These are phyloP conservation scores for Daldinia bambusicola DNA, from an alignment of 495 filamentous ascomycete genomes.

Conservation along the genomic window DNA sequence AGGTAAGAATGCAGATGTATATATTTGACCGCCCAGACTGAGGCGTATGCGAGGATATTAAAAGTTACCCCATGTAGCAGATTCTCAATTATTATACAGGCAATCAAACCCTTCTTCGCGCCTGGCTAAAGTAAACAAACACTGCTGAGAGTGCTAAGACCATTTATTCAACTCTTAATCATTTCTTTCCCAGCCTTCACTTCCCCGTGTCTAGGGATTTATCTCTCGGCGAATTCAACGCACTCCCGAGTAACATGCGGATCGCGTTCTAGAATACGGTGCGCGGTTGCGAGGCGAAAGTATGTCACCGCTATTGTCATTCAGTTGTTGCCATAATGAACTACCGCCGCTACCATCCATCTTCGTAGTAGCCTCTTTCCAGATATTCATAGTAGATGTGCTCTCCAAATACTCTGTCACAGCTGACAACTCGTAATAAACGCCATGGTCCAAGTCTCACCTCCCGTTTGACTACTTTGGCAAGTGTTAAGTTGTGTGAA, in stretches of 20 bases:
- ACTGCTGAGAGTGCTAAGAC: background rate
- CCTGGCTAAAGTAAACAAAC: background rate
- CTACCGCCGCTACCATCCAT: background rate
- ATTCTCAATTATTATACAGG: background rate
- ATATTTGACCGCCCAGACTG: background rate
- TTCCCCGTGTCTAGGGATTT: background rate
- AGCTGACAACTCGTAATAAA: too few relatives aligned
- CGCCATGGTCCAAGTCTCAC: too few relatives aligned
- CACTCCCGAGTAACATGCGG: background rate
- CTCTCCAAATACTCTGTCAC: too few relatives aligned
- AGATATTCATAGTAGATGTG: background rate
- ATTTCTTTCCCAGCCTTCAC: background rate
- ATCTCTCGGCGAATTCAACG: background rate
- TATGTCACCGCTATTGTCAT: background rate
- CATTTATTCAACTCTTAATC: background rate
- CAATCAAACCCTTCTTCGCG: background rate
- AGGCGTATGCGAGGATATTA: background rate
- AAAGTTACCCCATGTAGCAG: background rate
- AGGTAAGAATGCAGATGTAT: background rate
- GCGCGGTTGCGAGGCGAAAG: background rate
- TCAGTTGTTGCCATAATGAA: background rate
- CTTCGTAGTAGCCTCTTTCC: background rate
- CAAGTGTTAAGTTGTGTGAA: too few relatives aligned
- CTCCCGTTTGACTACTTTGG: too few relatives aligned
- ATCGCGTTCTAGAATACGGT: background rate